Evolutionary conservation across 306 rosid genomes (phyloP).

Genomic region (Citrullus mucosospermus): DNA sequence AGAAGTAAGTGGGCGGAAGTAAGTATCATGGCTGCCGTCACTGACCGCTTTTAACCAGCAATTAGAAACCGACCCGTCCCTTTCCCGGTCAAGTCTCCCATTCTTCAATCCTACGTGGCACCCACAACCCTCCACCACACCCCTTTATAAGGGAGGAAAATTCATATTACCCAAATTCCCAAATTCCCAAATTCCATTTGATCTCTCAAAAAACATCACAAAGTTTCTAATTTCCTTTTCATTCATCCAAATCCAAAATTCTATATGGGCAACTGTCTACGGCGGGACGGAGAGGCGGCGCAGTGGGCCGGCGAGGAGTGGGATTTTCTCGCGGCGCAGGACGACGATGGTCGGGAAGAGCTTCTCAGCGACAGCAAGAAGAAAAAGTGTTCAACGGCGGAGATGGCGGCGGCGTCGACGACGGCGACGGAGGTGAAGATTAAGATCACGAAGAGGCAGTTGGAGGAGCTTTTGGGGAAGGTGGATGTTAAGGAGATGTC

Average conservation of each 20-base stretch:
- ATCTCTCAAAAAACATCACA: too few relatives aligned
- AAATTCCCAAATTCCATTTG: neutral
- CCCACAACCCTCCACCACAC: neutral
- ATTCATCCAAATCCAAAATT: neutral
- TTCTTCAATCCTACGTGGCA: constrained; percentile 5
- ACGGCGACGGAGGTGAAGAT: constrained; percentile 42
- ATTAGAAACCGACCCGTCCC: neutral
- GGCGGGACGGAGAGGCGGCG: constrained; percentile 27
- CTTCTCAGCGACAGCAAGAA: neutral
- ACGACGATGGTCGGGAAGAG: neutral
- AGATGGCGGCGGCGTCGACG: neutral
- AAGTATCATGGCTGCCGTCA: neutral
- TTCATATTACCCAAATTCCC: neutral
- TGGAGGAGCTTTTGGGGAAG: constrained; percentile 40
- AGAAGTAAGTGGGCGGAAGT: neutral
- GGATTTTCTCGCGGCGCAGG: constrained; percentile 13
- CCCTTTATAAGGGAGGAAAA: neutral
- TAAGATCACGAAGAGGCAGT: constrained; percentile 65
- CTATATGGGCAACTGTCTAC: constrained; percentile 72
- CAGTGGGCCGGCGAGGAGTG: constrained; percentile 35
- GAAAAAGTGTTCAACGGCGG: neutral
- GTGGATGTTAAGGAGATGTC: constrained; percentile 38
- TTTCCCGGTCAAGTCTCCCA: neutral
- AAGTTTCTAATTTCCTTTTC: too few relatives aligned
- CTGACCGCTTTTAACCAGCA: neutral